phyloP scores from a whole-genome alignment of 495 filamentous ascomycete species.

The Letharia lupina region DNA sequence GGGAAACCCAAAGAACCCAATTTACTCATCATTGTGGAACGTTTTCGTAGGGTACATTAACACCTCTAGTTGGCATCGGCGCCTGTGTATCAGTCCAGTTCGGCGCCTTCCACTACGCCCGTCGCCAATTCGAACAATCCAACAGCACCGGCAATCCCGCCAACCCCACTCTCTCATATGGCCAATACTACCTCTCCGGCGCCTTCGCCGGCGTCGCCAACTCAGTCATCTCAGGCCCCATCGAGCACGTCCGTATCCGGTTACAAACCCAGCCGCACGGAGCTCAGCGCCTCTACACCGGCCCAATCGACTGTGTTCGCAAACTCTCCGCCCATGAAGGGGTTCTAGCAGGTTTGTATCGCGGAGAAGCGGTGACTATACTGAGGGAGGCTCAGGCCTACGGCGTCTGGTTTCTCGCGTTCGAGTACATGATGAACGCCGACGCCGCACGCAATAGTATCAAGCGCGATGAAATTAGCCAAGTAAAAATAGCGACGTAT shows the following conservation, averaged over 20 bases:
- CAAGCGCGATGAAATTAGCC: constrained; percentile 65
- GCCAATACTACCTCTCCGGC: constrained; percentile 83
- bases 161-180: constrained; percentile 53
- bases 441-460: constrained; percentile 70
- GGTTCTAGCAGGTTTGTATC: constrained; percentile 65
- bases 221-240: constrained; percentile 77
- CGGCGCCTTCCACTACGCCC: constrained; percentile 90
- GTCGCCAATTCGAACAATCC: constrained; percentile 68
- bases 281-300: constrained; percentile 63
- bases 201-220: constrained; percentile 92
- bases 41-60: constrained; percentile 62
- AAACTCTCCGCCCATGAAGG: constrained; percentile 65
- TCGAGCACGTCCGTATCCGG: constrained; percentile 97
- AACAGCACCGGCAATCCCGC: constrained; percentile 45
- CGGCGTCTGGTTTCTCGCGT: constrained; percentile 87
- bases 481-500: constrained; percentile 81
- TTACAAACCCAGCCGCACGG: constrained; percentile 95
- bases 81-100: constrained; percentile 98
- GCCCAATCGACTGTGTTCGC: constrained; percentile 81
- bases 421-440: constrained; percentile 91
- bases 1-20: neutral
- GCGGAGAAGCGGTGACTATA: constrained; percentile 77
- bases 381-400: constrained; percentile 90
- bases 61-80: constrained; percentile 92
- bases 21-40: neutral